These are phyloP conservation scores for Grigorovia humatica DNA, from an alignment of 805 yeast genomes.

Conservation along the genomic window DNA sequence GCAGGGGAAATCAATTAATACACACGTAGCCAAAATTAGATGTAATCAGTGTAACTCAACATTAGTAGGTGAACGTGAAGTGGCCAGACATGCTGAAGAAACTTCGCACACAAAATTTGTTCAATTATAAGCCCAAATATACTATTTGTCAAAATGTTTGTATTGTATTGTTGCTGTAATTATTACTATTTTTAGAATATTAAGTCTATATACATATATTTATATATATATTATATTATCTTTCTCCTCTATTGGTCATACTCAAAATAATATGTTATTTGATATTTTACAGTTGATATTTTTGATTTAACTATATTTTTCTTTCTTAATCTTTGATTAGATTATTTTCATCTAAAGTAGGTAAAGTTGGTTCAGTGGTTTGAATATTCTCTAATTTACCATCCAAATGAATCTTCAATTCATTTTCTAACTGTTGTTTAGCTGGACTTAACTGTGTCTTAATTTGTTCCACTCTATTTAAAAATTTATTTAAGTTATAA, in stretches of 20 bases:
- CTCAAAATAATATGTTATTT: too few species aligned
- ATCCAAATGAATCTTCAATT: conserved; percentile 23
- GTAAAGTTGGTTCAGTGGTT: conserved; percentile 28
- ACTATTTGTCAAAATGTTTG: not conserved
- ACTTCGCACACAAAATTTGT: conserved; percentile 58
- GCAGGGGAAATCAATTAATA: conserved; percentile 54
- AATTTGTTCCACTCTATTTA: conserved; percentile 52
- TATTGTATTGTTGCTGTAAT: not conserved
- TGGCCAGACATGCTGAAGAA: conserved; percentile 49
- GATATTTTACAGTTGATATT: not conserved
- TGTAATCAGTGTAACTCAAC: conserved; percentile 46
- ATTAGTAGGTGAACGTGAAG: conserved; percentile 54
- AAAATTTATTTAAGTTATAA: conserved; percentile 54
- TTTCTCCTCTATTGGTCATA: too few species aligned
- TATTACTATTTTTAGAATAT: not conserved
- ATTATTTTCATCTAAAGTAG: conserved; percentile 3
- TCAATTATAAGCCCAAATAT: conserved; percentile 24
- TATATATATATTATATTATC: not conserved
- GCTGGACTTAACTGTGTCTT: conserved; percentile 41
- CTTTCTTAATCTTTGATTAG: not conserved
- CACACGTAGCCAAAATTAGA: conserved; percentile 44
- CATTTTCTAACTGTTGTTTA: conserved; percentile 34
- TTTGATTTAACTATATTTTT: not conserved
- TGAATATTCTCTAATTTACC: conserved; percentile 18
- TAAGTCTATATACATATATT: not conserved